A percentile compares a stretch with the other conserved stretches of the same genome.
These are phyloP conservation scores for Phlebopus sp. DNA, from an alignment of 1,284 basidiomycete species.

Conservation along the genomic window DNA sequence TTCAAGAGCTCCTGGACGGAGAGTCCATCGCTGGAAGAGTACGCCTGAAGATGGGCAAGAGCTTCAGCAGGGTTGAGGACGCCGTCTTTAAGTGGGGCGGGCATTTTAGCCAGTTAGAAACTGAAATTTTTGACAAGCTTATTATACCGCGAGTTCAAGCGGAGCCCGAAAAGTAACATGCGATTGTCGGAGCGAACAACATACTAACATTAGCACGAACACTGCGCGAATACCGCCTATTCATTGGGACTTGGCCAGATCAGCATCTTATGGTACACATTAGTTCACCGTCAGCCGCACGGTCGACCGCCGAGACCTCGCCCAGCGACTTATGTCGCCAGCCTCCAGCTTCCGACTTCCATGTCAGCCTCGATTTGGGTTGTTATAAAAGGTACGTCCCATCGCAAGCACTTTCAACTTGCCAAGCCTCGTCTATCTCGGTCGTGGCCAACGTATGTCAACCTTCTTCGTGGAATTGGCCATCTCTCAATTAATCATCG, in stretches of 20 bases:
- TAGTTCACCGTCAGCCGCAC: no score
- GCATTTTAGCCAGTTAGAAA: slow-evolving; percentile 32
- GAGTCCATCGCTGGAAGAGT: slow-evolving; percentile 82
- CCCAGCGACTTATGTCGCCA: slow-evolving; percentile 3
- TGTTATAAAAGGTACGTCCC: background rate
- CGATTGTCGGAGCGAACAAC: no score
- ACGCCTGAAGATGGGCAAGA: slow-evolving; percentile 71
- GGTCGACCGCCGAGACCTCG: no score
- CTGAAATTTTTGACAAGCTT: background rate
- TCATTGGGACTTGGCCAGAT: no score
- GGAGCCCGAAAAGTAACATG: slow-evolving; percentile 12
- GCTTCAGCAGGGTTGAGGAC: slow-evolving; percentile 66
- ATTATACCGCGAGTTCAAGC: slow-evolving; percentile 17
- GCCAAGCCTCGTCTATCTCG: background rate
- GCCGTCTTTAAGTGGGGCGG: slow-evolving; percentile 27
- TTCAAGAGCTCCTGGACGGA: slow-evolving; percentile 88
- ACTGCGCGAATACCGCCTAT: no score
- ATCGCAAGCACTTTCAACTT: background rate
- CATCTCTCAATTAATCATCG: background rate
- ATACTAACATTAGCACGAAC: no score
- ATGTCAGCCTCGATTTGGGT: slow-evolving; percentile 14
- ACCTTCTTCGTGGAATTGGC: background rate
- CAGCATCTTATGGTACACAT: no score
- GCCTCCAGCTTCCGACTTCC: background rate
- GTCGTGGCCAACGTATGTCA: background rate